These are phyloP conservation scores for Aspergillus neoniger DNA, from an alignment of 2,329 filamentous ascomycete species.

Conservation along the genomic window DNA sequence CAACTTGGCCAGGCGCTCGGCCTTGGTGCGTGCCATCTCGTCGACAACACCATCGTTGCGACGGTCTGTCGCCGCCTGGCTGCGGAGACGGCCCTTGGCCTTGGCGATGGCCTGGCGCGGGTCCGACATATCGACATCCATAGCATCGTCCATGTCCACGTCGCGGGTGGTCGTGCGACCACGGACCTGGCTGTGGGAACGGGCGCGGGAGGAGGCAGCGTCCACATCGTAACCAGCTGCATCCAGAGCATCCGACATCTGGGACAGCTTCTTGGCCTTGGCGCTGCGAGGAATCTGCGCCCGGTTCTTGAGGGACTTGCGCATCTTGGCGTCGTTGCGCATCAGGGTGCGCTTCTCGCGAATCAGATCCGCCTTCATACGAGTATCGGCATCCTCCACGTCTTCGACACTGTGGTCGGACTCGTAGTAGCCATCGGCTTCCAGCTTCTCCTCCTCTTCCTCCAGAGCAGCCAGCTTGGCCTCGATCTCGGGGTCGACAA, in stretches of 20 bases:
- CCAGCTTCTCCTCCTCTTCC: conserved; percentile 90
- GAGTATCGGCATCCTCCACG: conserved; percentile 81
- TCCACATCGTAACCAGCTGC: conserved; percentile 82
- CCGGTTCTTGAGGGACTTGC: conserved; percentile 95
- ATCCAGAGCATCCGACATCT: conserved; percentile 84
- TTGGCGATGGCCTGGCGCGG: conserved; percentile 57
- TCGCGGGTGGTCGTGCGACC: conserved; percentile 70
- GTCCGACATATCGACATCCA: conserved; percentile 56
- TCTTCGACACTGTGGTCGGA: conserved; percentile 81
- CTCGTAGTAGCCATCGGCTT: conserved; percentile 91
- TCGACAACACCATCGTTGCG: conserved; percentile 62
- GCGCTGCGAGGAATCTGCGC: conserved; percentile 85
- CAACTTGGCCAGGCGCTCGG: conserved; percentile 83
- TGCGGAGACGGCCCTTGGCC: conserved; percentile 70
- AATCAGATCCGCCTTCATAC: conserved; percentile 91
- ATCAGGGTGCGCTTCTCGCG: conserved; percentile 91
- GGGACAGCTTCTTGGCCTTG: conserved; percentile 77
- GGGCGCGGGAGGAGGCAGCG: conserved; percentile 70
- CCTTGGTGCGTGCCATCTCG: conserved; percentile 69
- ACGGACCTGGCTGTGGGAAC: conserved; percentile 61
- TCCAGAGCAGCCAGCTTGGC: conserved; percentile 87
- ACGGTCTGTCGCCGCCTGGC: conserved; percentile 53
- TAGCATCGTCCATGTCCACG: conserved; percentile 68
- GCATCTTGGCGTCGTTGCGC: conserved; percentile 91
- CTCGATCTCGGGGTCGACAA: conserved; percentile 95